A percentile compares a stretch with the other conserved stretches of the same genome.
These are phyloP conservation scores for Hypoxylon sp. DNA, from an alignment of 2,329 filamentous ascomycete genomes.

Conservation along the genomic window DNA sequence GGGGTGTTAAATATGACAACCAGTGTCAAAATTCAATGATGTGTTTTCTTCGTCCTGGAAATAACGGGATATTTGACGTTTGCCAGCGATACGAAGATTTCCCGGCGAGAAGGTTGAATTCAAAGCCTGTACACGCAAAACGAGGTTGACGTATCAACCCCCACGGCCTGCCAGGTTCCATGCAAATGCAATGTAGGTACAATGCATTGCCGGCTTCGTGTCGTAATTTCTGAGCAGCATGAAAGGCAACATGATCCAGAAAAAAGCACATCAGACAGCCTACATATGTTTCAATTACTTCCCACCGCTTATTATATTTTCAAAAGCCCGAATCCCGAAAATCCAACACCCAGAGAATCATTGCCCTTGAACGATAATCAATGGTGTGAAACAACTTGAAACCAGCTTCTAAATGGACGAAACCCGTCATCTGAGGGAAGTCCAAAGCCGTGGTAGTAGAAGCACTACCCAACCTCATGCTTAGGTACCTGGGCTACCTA, in stretches of 20 bases:
- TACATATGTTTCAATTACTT: conserved; percentile 22
- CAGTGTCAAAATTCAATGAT: neutral
- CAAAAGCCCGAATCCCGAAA: conserved; percentile 29
- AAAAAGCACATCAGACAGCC: conserved; percentile 11
- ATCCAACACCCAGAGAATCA: conserved; percentile 11
- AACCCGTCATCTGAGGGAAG: conserved; percentile 8
- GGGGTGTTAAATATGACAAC: conserved; percentile 13
- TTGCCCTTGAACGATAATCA: neutral
- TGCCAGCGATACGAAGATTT: conserved; percentile 34
- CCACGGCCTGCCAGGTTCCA: conserved; percentile 22
- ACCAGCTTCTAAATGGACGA: neutral
- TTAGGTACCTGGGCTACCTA: conserved; percentile 1
- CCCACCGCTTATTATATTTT: conserved; percentile 18
- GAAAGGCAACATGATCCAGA: conserved; percentile 16
- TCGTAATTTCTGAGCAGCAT: conserved; percentile 25
- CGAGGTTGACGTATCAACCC: conserved; percentile 23
- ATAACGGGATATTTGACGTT: conserved; percentile 4
- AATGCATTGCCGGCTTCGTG: conserved; percentile 19
- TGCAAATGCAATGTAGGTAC: conserved; percentile 41
- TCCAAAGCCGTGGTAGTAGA: conserved; percentile 12
- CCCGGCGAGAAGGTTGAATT: conserved; percentile 25
- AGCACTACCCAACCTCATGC: conserved; percentile 10
- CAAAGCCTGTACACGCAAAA: conserved; percentile 20
- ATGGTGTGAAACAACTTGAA: conserved; percentile 2
- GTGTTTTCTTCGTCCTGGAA: conserved; percentile 6